A percentile compares a stretch with the other conserved stretches of the same genome.
These are phyloP conservation scores for Ceratobasidium sp. DNA, from an alignment of 1,284 basidiomycete genomes.

Conservation along the genomic window DNA sequence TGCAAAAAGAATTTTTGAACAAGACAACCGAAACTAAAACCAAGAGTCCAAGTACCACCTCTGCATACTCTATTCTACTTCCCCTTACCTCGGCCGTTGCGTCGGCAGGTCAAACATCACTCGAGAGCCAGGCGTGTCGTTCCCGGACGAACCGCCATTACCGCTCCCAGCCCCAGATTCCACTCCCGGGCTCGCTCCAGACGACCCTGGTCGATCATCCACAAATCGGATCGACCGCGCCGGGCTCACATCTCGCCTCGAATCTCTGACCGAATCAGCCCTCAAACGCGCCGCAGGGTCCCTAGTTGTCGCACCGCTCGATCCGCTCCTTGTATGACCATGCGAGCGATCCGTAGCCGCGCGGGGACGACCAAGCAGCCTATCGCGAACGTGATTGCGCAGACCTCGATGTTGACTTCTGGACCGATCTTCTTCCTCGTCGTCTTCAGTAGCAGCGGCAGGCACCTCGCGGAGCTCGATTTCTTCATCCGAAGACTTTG, in stretches of 20 bases:
- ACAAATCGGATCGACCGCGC: conserved; percentile 29
- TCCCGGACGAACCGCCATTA: neutral
- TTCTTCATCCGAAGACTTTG: conserved; percentile 26
- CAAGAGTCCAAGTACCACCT: neutral
- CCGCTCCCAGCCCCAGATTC: neutral
- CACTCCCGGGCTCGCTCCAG: neutral
- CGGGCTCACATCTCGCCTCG: conserved; percentile 22
- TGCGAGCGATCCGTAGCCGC: conserved; percentile 1
- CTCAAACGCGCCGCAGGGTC: conserved; percentile 22
- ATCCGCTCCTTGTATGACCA: conserved; percentile 9
- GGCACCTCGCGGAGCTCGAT: neutral
- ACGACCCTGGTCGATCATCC: conserved; percentile 24
- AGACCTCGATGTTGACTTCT: conserved; percentile 11
- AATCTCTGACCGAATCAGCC: conserved; percentile 26
- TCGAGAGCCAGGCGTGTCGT: conserved; percentile 9
- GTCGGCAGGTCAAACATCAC: conserved; percentile 38
- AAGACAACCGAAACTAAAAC: neutral
- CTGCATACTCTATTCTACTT: too few relatives aligned
- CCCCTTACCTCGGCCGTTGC: conserved; percentile 15
- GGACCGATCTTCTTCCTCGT: conserved; percentile 27
- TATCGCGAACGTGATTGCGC: conserved; percentile 34
- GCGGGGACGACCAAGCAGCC: conserved; percentile 20
- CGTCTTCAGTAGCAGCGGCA: conserved; percentile 1
- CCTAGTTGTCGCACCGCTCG: neutral
- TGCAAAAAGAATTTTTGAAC: neutral